Percentiles rank a stretch among this genome's conserved stretches.
phyloP scores from a whole-genome alignment of 495 filamentous ascomycete species.

The Gamarada debralockiae region DNA sequence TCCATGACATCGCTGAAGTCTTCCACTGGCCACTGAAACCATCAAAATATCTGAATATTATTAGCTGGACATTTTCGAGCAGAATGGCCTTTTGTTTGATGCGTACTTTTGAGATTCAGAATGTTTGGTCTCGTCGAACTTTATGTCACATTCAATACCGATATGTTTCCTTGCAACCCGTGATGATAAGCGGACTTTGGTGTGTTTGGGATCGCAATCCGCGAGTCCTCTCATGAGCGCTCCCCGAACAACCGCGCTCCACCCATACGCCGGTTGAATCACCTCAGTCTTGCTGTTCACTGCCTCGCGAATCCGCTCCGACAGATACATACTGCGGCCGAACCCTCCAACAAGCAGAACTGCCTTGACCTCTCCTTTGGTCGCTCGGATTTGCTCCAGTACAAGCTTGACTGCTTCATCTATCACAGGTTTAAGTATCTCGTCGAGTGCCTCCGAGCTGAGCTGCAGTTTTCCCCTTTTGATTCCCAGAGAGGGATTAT shows the following conservation, averaged over 20 bases:
- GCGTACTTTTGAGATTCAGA: too few relatives aligned
- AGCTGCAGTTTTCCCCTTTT: conserved; percentile 27
- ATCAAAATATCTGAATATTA: too few relatives aligned
- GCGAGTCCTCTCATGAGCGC: conserved; percentile 43
- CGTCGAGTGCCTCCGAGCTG: conserved; percentile 35
- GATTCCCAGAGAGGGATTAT: conserved; percentile 26
- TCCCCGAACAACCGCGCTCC: conserved; percentile 43
- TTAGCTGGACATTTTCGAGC: too few relatives aligned
- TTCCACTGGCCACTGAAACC: too few relatives aligned
- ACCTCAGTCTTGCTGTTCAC: conserved; percentile 38
- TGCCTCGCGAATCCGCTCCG: conserved; percentile 44
- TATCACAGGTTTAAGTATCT: conserved; percentile 56
- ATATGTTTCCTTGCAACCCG: conserved; percentile 50
- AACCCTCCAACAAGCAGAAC: conserved; percentile 73
- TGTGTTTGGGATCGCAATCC: conserved; percentile 30
- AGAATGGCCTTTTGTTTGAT: too few relatives aligned
- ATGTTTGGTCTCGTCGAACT: conserved; percentile 33
- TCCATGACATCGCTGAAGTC: too few relatives aligned
- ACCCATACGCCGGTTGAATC: conserved; percentile 59
- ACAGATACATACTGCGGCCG: conserved; percentile 64
- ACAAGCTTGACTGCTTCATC: conserved; percentile 55
- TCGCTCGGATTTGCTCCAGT: conserved; percentile 48
- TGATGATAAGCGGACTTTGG: conserved; percentile 37
- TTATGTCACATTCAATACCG: conserved; percentile 29
- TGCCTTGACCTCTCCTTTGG: conserved; percentile 40